Evolutionary conservation across 129 eudicot species (phyloP).

Genomic region (Escallonia herrerae): DNA sequence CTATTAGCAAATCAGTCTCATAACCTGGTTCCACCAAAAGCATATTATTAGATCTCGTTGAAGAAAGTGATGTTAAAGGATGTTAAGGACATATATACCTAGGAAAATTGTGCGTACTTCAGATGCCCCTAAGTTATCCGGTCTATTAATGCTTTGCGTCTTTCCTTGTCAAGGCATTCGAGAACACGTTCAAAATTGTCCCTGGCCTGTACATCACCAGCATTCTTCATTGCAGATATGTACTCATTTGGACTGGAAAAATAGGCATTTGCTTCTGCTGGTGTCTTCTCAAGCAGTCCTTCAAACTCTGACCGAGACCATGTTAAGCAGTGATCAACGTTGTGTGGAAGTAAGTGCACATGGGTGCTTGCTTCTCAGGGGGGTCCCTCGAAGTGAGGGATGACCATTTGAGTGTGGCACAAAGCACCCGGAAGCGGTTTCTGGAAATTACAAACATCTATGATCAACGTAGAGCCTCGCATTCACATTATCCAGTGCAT

Average conservation of each 20-base stretch:
- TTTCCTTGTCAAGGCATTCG: conserved; percentile 74
- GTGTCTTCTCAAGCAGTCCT: conserved; percentile 86
- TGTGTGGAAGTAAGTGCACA: conserved; percentile 94
- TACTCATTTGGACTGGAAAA: conserved; percentile 62
- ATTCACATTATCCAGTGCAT: conserved; percentile 84
- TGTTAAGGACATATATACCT: not conserved
- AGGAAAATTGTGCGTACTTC: conserved; percentile 30
- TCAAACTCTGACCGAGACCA: conserved; percentile 98
- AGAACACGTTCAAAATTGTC: conserved; percentile 83
- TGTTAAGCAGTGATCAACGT: conserved; percentile 91
- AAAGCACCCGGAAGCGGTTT: conserved; percentile 90
- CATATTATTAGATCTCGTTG: conserved; percentile 2
- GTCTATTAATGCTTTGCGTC: conserved; percentile 65
- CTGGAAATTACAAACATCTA: conserved; percentile 79
- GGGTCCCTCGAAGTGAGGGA: conserved; percentile 95
- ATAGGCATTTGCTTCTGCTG: conserved; percentile 86
- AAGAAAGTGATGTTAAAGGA: not conserved
- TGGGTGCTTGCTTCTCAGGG: conserved; percentile 93
- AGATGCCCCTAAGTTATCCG: conserved; percentile 87
- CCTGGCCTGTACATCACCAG: conserved; percentile 93
- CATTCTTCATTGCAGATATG: conserved; percentile 50
- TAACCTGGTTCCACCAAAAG: conserved; percentile 40
- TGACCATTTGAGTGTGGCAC: conserved; percentile 93
- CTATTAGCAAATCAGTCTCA: conserved; percentile 85
- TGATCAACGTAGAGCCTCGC: conserved; percentile 92